A percentile compares a stretch with the other conserved stretches of the same genome.
Evolutionary conservation across 164 flowering plant species (phyloP).

Genomic region (Annona squamosa): DNA sequence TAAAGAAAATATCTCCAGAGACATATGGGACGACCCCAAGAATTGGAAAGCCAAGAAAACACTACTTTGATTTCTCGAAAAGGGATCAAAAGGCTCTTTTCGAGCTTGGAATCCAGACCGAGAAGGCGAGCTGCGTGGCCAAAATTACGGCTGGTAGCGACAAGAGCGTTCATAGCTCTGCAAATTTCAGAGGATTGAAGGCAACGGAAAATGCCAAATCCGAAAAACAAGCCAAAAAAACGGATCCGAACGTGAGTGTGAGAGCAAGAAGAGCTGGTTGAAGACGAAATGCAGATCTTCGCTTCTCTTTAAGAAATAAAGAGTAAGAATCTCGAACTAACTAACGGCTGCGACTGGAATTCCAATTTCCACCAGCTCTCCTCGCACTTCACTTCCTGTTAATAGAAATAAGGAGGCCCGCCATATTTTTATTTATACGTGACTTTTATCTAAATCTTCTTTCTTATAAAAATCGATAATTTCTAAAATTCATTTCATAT

Average conservation of each 20-base stretch:
- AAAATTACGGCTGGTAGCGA: conserved; percentile 68
- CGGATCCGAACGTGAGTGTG: neutral
- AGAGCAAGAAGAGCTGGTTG: neutral
- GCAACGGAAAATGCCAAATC: neutral
- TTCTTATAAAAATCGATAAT: no score
- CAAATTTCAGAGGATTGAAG: neutral
- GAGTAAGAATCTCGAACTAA: no score
- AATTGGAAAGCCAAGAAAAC: neutral
- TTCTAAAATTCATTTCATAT: no score
- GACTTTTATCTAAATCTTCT: no score
- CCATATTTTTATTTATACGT: no score
- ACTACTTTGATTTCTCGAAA: conserved; percentile 69
- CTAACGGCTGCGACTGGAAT: no score
- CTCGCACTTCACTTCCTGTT: no score
- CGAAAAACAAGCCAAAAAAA: neutral
- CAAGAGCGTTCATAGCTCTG: conserved; percentile 56
- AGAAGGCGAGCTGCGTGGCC: conserved; percentile 57
- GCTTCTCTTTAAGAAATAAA: no score
- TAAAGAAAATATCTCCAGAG: neutral
- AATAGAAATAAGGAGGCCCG: no score
- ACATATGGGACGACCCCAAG: neutral
- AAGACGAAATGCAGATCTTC: neutral
- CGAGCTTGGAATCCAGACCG: conserved; percentile 69
- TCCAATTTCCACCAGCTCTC: no score
- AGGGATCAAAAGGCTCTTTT: conserved; percentile 66